Conservation (phyloP, 2,329 filamentous ascomycete species). For the Trichoderma sp. region DNA sequence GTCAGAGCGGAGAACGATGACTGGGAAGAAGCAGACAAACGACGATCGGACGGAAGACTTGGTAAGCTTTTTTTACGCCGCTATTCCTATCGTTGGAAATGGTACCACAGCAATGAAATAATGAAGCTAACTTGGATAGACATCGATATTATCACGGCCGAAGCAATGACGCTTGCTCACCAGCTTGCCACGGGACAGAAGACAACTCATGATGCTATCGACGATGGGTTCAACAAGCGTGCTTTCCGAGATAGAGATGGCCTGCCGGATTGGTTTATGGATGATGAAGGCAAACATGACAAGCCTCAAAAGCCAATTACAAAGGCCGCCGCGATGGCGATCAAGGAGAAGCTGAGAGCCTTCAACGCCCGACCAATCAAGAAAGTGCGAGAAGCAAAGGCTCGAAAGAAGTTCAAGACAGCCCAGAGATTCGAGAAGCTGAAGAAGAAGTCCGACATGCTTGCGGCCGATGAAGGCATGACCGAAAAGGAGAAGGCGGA, state of each 20-base stretch:
- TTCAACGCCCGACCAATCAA: constrained; percentile 97
- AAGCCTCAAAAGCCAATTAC: constrained; percentile 85
- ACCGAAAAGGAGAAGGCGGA: constrained; percentile 95
- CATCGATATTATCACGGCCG: constrained; percentile 98
- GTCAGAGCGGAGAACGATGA: constrained; percentile 56
- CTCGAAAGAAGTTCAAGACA: constrained; percentile 94
- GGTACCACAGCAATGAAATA: neutral
- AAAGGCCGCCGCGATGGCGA: constrained; percentile 84
- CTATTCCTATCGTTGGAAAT: too few relatives aligned
- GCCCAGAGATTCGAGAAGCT: constrained; percentile 90
- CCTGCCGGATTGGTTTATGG: constrained; percentile 95
- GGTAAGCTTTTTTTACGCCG: constrained; percentile 46
- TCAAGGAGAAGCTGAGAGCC: constrained; percentile 91
- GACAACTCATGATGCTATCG: constrained; percentile 75
- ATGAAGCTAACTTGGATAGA: constrained; percentile 50
- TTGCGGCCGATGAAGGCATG: constrained; percentile 87
- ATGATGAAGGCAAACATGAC: constrained; percentile 85
- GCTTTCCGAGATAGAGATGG: constrained; percentile 89
- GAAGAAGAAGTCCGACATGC: constrained; percentile 91
- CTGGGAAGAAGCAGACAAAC: constrained; percentile 69
- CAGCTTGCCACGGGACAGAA: constrained; percentile 85
- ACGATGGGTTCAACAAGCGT: constrained; percentile 92
- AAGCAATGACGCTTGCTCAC: constrained; percentile 97
- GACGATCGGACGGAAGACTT: constrained; percentile 62
- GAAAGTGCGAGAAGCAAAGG: constrained; percentile 96